Evolutionary conservation across 352 stramenopile genomes (phyloP).

Genomic region (Pseudoperonospora humuli): DNA sequence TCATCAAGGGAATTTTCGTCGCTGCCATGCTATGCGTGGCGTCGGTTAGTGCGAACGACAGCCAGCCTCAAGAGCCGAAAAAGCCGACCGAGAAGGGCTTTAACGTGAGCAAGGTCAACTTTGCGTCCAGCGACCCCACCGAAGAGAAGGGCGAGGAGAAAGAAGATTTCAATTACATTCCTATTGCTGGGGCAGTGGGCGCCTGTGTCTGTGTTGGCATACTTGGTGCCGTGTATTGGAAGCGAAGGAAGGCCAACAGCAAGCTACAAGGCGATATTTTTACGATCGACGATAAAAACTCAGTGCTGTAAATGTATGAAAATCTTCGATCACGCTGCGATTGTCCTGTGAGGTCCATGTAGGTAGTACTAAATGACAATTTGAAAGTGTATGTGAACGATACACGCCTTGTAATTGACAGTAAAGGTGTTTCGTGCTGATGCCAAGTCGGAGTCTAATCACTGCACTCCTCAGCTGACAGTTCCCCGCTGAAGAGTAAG

Average conservation of each 20-base stretch:
- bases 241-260: constrained; percentile 42
- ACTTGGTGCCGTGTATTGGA: constrained; percentile 45
- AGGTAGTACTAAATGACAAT: constrained; percentile 31
- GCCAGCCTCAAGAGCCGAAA: too few relatives aligned
- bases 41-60: constrained; percentile 8
- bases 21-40: constrained; percentile 17
- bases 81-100: constrained; percentile 18
- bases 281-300: constrained; percentile 71
- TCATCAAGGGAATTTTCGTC: constrained; percentile 23
- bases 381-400: constrained; percentile 30
- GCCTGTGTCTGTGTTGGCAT: constrained; percentile 44
- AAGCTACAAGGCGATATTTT: constrained; percentile 58
- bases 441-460: too few relatives aligned
- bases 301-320: constrained; percentile 41
- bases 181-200: constrained; percentile 22
- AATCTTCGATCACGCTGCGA: not conserved
- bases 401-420: constrained; percentile 16
- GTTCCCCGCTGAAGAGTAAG: too few relatives aligned
- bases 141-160: constrained; percentile 17
- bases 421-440: not conserved
- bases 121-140: constrained; percentile 18
- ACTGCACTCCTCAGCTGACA: too few relatives aligned
- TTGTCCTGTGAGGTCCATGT: constrained; percentile 9
- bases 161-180: constrained; percentile 4
- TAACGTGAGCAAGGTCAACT: constrained; percentile 34